Base-by-base conservation (phyloP, 495 filamentous ascomycete species). In the Chaetomidium leptoderma region DNA sequence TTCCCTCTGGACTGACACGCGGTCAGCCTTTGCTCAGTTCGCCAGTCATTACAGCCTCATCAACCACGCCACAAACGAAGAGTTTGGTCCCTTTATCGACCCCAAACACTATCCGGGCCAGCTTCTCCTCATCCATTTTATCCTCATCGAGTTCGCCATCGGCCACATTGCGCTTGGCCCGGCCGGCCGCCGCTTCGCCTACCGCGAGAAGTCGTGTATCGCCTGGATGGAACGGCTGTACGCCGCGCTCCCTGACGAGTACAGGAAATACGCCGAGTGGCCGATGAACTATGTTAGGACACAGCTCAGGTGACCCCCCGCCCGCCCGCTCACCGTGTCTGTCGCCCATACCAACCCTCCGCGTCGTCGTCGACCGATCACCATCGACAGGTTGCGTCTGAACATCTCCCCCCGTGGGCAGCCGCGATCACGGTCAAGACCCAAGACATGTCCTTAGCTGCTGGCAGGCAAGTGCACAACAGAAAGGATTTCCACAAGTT, bases 41-140 rank as follows among this genome's bases (percentile, higher is more conserved):
- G 49, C 63, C 16, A n/a, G 3, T 2, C 42, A 57, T 17, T 72
- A 72, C 27, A 8, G 11, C 6, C 30, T 63, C 6, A 23, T 69
- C n/a, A 55, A 17, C 43, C 24, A 35, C 2, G 58, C 63, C 1
- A 43, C 67, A 62, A 66, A 76, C 26, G 62, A 69, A 6, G 75
- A 81, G 23, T 82, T 81, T 39, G 54, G 67, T 14, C 55, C 67
- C 0, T 78, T 82, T 52, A 71, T 72, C 32, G 66, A 74, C 50
- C 70, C 77, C 0, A 60, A 63, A 3, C 80, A 80, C 61, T 55
- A 69, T 48, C 55, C 68, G 0, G 71, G 74, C 2, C 76, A 77
- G 42, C 63, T 81, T 0, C 63, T 83, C 6, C 69, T 81, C 8
- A 70, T 80, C 11, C 80, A 84, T 63, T 81, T 80, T 26, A 29